Evolutionary conservation across 176 grass and related monocot genomes (phyloP).

Genomic region (Saccharum spontaneum): DNA sequence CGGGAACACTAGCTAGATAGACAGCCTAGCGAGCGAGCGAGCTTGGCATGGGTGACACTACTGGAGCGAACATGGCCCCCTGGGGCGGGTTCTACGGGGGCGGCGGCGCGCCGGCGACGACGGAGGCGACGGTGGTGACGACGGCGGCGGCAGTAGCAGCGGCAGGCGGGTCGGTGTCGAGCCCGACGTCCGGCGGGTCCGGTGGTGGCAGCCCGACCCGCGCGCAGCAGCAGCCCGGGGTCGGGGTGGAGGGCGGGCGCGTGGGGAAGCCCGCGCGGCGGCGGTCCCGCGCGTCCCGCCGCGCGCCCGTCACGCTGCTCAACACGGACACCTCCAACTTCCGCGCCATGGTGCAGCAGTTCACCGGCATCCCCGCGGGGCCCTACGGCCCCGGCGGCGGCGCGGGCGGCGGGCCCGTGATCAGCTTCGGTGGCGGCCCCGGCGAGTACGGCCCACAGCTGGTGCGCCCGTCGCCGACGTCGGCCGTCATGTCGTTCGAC

Average conservation of each 20-base stretch:
- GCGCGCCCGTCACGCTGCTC: constrained; percentile 84
- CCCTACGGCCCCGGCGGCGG: constrained; percentile 28
- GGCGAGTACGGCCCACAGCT: constrained; percentile 20
- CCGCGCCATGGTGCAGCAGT: constrained; percentile 98
- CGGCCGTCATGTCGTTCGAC: constrained; percentile 61
- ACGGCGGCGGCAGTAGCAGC: background rate
- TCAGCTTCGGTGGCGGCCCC: constrained; percentile 43
- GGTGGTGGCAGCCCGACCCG: constrained; percentile 26
- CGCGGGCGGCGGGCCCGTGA: constrained; percentile 16
- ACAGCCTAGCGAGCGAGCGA: background rate
- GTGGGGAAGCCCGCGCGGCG: constrained; percentile 58
- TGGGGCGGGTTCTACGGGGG: constrained; percentile 55
- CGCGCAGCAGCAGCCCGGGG: background rate
- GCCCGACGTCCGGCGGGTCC: constrained; percentile 48
- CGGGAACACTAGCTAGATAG: background rate
- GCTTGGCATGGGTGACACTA: constrained; percentile 43
- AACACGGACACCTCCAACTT: constrained; percentile 97
- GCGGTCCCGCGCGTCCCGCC: constrained; percentile 57
- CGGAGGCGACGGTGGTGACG: constrained; percentile 33
- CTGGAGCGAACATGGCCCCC: constrained; percentile 37
- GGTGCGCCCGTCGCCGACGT: constrained; percentile 42
- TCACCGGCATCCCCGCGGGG: constrained; percentile 74
- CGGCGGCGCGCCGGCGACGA: background rate
- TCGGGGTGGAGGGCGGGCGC: constrained; percentile 42
- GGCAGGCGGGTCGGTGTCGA: constrained; percentile 24